Conservation (phyloP, 2,329 filamentous ascomycete genomes). For the Fusarium lyarnte region DNA sequence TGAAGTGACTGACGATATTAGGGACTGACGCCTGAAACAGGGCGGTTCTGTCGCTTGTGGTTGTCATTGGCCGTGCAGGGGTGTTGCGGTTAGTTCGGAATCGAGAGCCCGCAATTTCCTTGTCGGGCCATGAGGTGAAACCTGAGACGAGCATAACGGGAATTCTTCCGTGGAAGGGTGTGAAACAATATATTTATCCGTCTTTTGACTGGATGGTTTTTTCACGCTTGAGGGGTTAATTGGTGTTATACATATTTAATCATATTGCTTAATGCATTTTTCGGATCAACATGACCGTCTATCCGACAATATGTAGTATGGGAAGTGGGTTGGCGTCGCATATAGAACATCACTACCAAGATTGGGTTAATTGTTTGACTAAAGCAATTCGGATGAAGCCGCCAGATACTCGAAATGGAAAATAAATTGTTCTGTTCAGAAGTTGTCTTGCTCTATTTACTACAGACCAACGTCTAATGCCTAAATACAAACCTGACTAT, state of each 20-base stretch:
- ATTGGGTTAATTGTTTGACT: fast-evolving
- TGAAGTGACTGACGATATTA: not conserved
- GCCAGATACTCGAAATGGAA: not conserved
- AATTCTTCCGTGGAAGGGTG: conserved; percentile 29
- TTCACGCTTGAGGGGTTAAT: not conserved
- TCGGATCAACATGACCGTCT: not conserved
- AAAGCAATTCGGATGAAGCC: not conserved
- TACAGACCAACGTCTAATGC: fast-evolving
- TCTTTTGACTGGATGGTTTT: not conserved
- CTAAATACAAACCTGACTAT: not conserved
- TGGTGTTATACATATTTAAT: not conserved
- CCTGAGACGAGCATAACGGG: conserved; percentile 15
- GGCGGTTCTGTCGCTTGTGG: not conserved
- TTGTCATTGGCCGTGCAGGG: conserved; percentile 2
- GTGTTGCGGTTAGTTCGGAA: conserved; percentile 22
- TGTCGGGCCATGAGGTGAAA: conserved; percentile 13
- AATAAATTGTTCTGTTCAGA: not conserved
- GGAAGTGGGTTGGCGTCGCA: not conserved
- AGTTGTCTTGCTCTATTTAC: not conserved
- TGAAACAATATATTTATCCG: conserved; percentile 33
- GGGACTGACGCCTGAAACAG: conserved; percentile 23
- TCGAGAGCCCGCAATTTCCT: conserved; percentile 17
- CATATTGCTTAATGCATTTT: not conserved
- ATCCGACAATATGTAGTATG: not conserved
- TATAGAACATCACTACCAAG: not conserved